Base-by-base conservation (phyloP, 225 moss, liverwort and hornwort genomes). In the Climacium dendroides region DNA sequence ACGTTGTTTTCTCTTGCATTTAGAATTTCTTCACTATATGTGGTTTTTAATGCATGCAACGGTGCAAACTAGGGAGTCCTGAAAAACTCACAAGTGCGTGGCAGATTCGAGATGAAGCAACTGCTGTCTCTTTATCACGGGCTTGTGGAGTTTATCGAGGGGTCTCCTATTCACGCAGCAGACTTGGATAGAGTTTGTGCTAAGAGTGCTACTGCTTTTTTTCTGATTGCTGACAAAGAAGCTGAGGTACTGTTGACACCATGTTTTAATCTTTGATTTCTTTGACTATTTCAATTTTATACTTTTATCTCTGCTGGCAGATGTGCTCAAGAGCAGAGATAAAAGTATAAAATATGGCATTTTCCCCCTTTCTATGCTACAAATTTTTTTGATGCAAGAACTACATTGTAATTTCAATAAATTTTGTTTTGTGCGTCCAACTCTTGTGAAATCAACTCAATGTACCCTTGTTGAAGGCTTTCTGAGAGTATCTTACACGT, bases 41-140 rank as follows among this genome's bases (percentile, higher is more conserved):
- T 65, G 10, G 1, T 87, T 85, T 22, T 58, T 32, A 32, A 41
- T 67, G 80, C 45, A 61, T 47, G 37, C 6, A 19, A 84, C 15
- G 17, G 12, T 57, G 22, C 60, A 60, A 69, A 62, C 22, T 66
- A 45, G 19, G 26, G 50, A 61, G 34, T 57, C 85, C 10, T 58
- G 25, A 86, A 75, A 45, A 71, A 58, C 7, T 85, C 58, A 78
- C 53, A 59, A 81, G 28, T 62, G 69, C 32, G 70, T 87, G 79
- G 48, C 95, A 99, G 97, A 83, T 97, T 96, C 86, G 98, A 99
- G 89, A 54, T 99, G 84, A 99, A 99, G 88, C 96, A 94, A 85
- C 61, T 95, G 57, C 47, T 95, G 25, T 86, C 95, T 78, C 92
- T 97, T 60, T 99, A 97, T 80, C 45, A 95, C 78, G 97, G 97